Evolutionary conservation across 805 yeast species (phyloP), one percentile per base, ranked within the genome.

Genomic region (Ogataea thermomethanolica): DNA sequence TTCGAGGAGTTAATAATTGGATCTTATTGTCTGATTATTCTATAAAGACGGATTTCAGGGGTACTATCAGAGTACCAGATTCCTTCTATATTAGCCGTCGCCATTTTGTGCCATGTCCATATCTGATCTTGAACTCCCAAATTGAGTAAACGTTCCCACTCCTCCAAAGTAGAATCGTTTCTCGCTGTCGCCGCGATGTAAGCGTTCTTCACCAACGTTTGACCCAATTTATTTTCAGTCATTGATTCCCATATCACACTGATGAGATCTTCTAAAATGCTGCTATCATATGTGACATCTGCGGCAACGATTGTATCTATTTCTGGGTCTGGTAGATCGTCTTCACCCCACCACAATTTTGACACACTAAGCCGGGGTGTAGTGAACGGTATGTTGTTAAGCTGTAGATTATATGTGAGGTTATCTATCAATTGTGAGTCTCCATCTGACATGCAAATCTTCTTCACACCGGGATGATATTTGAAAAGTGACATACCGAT

Each of bases 211-310:
- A 58, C 61, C 24, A 43, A 37, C 4, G 46, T 50, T 24, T 14
- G 20, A 49, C 6, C 30, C 4, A 22, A 20, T 14, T 44, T 41
- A 15, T 50, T 50, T 29, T 50, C 26, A 4, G 51, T 33, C 58
- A 61, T 56, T 7, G 70, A 62, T 28, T 64, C 67, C n/a, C 55
- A 46, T 2, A 84, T 54, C 8, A 81, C 73, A 4, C 54, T 45
- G n/a, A 78, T 70, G 29, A 90, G 67, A 17, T 62, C 62, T 0
- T 79, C 78, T 14, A 87, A 69, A 3, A 79, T 68, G 3, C 73
- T 64, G 2, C 78, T 57, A 54, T 90, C 97, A 60, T 85, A 90
- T 0, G 96, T 87, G 10, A 90, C 87, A 60, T 90, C 98, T 0
- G 96, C 93, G 0, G 90, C 96, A 3, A 87, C 54, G 0, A 88